phyloP scores from a whole-genome alignment of 1,139 yeast genomes.

The Meyerozyma guilliermondii region DNA sequence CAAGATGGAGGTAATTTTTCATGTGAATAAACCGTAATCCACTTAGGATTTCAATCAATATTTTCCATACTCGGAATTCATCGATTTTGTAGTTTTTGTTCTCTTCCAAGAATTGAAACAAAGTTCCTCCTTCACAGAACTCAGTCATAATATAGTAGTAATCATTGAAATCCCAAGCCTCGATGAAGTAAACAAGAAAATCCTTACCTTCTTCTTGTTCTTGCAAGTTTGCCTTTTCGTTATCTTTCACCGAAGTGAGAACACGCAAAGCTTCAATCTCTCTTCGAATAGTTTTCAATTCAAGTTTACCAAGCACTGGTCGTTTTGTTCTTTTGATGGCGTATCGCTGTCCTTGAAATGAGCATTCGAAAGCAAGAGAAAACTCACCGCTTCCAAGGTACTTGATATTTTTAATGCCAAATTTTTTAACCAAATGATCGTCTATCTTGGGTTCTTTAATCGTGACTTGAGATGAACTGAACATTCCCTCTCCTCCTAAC shows the following conservation, averaged over 20 bases:
- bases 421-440: slow-evolving; percentile 14
- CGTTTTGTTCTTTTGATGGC: slow-evolving; percentile 84
- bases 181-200: slow-evolving; percentile 71
- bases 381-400: slow-evolving; percentile 79
- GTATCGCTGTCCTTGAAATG: slow-evolving; percentile 59
- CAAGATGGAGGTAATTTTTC: slow-evolving; percentile 74
- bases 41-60: slow-evolving; percentile 70
- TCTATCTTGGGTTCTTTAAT: slow-evolving; percentile 9
- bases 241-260: slow-evolving; percentile 38
- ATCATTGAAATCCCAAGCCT: slow-evolving; percentile 79
- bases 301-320: slow-evolving; percentile 39
- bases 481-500: background rate
- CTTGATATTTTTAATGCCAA: slow-evolving; percentile 14
- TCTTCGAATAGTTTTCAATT: slow-evolving; percentile 30
- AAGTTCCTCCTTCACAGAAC: slow-evolving; percentile 89
- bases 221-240: slow-evolving; percentile 28
- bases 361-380: slow-evolving; percentile 76
- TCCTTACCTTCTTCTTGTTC: slow-evolving; percentile 76
- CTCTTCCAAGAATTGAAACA: slow-evolving; percentile 74
- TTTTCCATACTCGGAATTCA: slow-evolving; percentile 98
- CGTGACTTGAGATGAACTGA: slow-evolving; percentile 11
- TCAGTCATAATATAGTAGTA: slow-evolving; percentile 91
- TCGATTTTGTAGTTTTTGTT: slow-evolving; percentile 74
- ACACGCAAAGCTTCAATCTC: slow-evolving; percentile 43
- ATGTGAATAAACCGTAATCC: slow-evolving; percentile 82